Evolutionary conservation across 352 stramenopile genomes (phyloP).

Genomic region (Phytophthora vignae): DNA sequence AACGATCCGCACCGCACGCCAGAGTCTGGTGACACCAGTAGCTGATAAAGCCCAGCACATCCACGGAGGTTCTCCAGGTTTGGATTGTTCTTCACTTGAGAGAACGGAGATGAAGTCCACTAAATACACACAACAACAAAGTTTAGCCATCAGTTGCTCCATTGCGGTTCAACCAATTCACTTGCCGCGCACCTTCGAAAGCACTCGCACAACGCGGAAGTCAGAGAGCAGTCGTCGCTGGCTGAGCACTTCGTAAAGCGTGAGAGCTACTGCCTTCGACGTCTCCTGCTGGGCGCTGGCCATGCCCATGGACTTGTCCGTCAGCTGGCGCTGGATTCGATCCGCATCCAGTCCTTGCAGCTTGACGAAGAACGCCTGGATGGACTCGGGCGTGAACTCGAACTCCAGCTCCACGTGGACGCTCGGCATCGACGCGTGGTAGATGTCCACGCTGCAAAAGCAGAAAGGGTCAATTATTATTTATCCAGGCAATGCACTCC

Average conservation of each 20-base stretch:
- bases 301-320: slow-evolving; percentile 33
- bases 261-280: slow-evolving; percentile 46
- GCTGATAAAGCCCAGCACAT: slow-evolving; percentile 77
- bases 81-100: slow-evolving; percentile 46
- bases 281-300: slow-evolving; percentile 30
- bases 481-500: no score
- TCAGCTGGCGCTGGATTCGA: slow-evolving; percentile 67
- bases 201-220: slow-evolving; percentile 77
- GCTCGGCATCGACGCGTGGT: slow-evolving; percentile 78
- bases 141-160: neutral
- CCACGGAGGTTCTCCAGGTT: slow-evolving; percentile 58
- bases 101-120: slow-evolving; percentile 53
- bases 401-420: slow-evolving; percentile 80
- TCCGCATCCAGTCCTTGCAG: slow-evolving; percentile 76
- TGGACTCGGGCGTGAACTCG: slow-evolving; percentile 78
- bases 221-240: slow-evolving; percentile 82
- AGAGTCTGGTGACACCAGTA: slow-evolving; percentile 84
- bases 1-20: slow-evolving; percentile 60
- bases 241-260: slow-evolving; percentile 84
- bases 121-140: slow-evolving; percentile 25
- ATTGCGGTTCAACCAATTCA: neutral
- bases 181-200: slow-evolving; percentile 61
- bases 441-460: slow-evolving; percentile 76
- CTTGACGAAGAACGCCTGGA: slow-evolving; percentile 82
- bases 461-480: no score